Conservation (phyloP, 495 filamentous ascomycete species). For the Talaromyces ruber region DNA sequence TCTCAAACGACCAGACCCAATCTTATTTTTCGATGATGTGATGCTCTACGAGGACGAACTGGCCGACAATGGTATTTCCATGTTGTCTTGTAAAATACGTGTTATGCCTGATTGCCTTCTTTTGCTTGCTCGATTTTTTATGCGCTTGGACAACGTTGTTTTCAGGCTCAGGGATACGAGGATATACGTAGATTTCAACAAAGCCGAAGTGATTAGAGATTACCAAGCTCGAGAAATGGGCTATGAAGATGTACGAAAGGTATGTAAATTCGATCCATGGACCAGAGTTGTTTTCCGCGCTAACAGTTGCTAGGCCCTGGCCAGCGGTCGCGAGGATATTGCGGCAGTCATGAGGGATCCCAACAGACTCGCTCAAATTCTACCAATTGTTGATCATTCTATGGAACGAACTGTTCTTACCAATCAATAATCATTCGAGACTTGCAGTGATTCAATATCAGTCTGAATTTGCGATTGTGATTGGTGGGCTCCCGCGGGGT, state of each 20-base stretch:
- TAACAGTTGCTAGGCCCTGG: slow-evolving; percentile 46
- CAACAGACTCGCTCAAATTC: slow-evolving; percentile 62
- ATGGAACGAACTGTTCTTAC: slow-evolving; percentile 30
- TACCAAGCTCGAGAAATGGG: slow-evolving; percentile 74
- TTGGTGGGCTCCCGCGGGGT: slow-evolving; percentile 19
- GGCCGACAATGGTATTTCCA: slow-evolving; percentile 90
- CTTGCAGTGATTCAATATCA: not conserved
- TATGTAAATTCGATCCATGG: slow-evolving; percentile 23
- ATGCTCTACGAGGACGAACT: slow-evolving; percentile 95
- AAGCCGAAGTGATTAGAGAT: slow-evolving; percentile 76
- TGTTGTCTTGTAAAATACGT: slow-evolving; percentile 78
- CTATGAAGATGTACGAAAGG: slow-evolving; percentile 70
- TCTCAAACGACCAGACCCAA: slow-evolving; percentile 79
- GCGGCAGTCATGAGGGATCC: slow-evolving; percentile 75
- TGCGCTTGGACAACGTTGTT: slow-evolving; percentile 84
- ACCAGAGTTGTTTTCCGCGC: not conserved
- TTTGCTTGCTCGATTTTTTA: slow-evolving; percentile 79
- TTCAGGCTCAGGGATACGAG: slow-evolving; percentile 83
- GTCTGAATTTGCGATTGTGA: not conserved
- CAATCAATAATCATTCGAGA: not conserved
- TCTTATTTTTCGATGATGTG: slow-evolving; percentile 90
- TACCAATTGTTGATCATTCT: slow-evolving; percentile 58
- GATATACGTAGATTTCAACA: slow-evolving; percentile 82
- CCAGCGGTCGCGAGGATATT: slow-evolving; percentile 62
- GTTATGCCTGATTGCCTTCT: slow-evolving; percentile 86